Evolutionary conservation across 2,329 filamentous ascomycete species (phyloP), one percentile per base, ranked within the genome.

Genomic region (Tolypocladium endophyticum): DNA sequence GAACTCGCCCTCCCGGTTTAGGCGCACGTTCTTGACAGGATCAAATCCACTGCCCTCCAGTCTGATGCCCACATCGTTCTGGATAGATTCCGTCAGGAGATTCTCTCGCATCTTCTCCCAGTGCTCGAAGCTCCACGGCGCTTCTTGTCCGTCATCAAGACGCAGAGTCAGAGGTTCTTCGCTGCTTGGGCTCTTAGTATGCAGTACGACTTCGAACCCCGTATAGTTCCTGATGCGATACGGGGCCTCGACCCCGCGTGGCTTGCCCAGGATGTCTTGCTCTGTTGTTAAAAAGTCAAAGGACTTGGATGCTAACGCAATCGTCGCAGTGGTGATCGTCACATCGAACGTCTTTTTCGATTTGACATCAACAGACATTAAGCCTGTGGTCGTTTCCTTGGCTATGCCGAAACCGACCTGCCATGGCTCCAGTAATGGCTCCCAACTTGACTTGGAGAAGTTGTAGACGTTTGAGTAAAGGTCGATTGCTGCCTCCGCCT

Each of bases 381-480:
- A 80, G 43, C 93, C 89, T 0, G 87, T 89, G 50, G 84, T 82
- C 33, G 86, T 81, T 60, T 94, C 87, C 66, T 87, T 92, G 0
- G 89, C 86, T 71, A 97, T 85, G 63, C 95, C 90, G 65, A 99
- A 86, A 2, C 92, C 92, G n/a, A 97, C 80, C 65, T 93, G 87
- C 94, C 94, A 99, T 9, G 95, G 95, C 71, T 99, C 94, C 33
- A 99, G 85, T 39, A 99, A 76, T 3, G 94, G 94, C 72, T 99
- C 94, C 94, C 94, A 99, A 4, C 92, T 91, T 0, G 94, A 99
- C 72, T 99, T 99, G 18, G 94, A 94, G 75, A 99, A 99, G 74
- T 99, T 99, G 79, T 96, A 99, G 33, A 99, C 88, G 68, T 97
- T 99, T 67, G 95, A 84, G 73, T 96, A 96, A 64, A 93, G 91